Base-by-base conservation (phyloP, 2,329 filamentous ascomycete genomes). In the Hypoxylon sp. region DNA sequence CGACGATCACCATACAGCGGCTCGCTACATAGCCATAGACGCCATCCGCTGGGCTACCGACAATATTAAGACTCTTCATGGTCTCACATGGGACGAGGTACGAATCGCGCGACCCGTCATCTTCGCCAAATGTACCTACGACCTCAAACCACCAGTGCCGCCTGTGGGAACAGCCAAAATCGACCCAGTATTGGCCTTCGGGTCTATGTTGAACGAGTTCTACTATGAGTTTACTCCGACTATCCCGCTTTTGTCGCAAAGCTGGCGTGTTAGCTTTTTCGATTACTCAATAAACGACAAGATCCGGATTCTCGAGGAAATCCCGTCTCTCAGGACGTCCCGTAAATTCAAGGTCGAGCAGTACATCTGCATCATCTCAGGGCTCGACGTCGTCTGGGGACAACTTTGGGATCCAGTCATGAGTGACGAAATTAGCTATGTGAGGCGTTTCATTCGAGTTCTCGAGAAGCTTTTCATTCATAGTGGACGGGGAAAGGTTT, bases 291-390 rank as follows among this genome's bases (percentile, higher is more conserved):
- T 63, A n/a, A 35, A 47, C 0, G 55, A 60, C 2, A 55, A 60
- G 55, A 44, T 67, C 10, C 11, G 10, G 2, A 31, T 67, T 2
- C 54, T 67, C 6, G 65, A 63, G 10, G 31, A 17, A 3, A 3
- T 67, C 15, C 59, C 50, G 4, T 17, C 6, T 10, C 44, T 44
- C 7, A 8, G 17, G 4, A 3, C n/a, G 2, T 13, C 8, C 7
- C 17, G 7, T 11, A 7, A 39, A 1, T 17, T 37, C 15, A 24
- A 17, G 10, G 13, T 59, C 19, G 17, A 54, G 1, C 21, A n/a
- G 21, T 32, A 35, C n/a, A 17, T 58, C 13, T 46, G 53, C 29
- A 55, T 67, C 10, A 50, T 67, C n/a, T 42, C 27, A 5, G 64
- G 64, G 5, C 17, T 67, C 2, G 64, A 67, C 6, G 6, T 1